Conservation (phyloP, 2,329 filamentous ascomycete genomes). For the Ophiostoma quercus region DNA sequence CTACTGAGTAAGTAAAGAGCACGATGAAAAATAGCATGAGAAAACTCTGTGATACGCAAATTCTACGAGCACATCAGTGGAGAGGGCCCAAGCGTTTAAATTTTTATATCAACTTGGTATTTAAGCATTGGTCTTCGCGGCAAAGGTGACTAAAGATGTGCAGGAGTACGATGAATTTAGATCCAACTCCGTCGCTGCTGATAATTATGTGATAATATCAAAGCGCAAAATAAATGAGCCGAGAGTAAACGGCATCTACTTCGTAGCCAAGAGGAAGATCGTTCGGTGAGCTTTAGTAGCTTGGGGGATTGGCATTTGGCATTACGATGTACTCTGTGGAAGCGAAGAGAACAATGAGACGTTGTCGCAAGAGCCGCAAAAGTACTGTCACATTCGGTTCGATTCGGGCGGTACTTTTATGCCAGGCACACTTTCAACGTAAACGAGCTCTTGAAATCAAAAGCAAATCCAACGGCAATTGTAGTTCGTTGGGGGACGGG, state of each 20-base stretch:
- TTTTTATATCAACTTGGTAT: not conserved
- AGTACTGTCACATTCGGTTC: not conserved
- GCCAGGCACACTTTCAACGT: not conserved
- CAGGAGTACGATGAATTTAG: not conserved
- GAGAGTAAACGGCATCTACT: not conserved
- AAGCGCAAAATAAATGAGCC: not conserved
- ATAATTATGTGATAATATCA: not conserved
- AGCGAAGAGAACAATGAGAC: not conserved
- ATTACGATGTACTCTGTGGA: not conserved
- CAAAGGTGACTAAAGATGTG: not conserved
- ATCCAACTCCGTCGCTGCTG: not conserved
- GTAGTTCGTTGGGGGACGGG: not conserved
- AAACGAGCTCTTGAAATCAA: not conserved
- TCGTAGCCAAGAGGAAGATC: not conserved
- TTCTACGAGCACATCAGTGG: not conserved
- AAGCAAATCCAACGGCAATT: not conserved
- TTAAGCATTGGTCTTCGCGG: not conserved
- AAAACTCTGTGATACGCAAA: not conserved
- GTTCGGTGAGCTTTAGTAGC: not conserved
- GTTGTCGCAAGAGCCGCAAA: not conserved
- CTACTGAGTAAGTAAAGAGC: not conserved
- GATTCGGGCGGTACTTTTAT: not conserved
- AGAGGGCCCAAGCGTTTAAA: not conserved
- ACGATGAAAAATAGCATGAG: not conserved
- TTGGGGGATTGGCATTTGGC: not conserved